Conservation (phyloP, 345 rosid species). For the Ricinus communis region DNA sequence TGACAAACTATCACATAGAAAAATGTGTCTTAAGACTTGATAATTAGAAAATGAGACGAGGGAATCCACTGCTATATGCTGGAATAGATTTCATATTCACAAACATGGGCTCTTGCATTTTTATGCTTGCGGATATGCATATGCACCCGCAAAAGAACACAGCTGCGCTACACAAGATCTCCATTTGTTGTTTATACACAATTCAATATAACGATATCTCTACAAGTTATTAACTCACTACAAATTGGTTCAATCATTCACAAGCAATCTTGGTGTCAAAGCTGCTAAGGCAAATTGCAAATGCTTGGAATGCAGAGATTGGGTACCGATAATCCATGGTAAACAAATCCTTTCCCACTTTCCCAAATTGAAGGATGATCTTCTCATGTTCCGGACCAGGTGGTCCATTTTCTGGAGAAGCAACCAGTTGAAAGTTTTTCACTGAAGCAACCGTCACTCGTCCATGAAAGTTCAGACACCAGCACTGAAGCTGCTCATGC, state of each 20-base stretch:
- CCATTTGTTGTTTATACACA: not conserved
- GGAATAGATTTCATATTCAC: not conserved
- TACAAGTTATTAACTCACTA: not conserved
- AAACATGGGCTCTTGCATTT: not conserved
- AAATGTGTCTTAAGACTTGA: not conserved
- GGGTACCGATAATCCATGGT: conserved; percentile 36
- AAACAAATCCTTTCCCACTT: conserved; percentile 34
- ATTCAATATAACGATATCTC: not conserved
- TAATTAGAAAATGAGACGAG: not conserved
- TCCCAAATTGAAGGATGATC: conserved; percentile 33
- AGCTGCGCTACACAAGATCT: not conserved
- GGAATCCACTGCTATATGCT: not conserved
- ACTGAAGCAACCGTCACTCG: conserved; percentile 39
- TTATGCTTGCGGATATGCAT: not conserved
- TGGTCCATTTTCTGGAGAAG: conserved; percentile 21
- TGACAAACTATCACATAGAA: not conserved
- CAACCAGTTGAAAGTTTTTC: conserved; percentile 36
- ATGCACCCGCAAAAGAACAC: not conserved
- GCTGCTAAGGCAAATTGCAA: conserved; percentile 34
- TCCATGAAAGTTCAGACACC: conserved; percentile 37
- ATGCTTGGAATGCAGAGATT: conserved; percentile 34
- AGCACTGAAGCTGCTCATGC: conserved; percentile 38
- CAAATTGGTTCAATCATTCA: conserved; percentile 16
- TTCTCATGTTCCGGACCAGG: conserved; percentile 30
- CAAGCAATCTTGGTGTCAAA: conserved; percentile 36